phyloP scores from a whole-genome alignment of 176 grass and related monocot genomes.

The Neostapfia colusana region DNA sequence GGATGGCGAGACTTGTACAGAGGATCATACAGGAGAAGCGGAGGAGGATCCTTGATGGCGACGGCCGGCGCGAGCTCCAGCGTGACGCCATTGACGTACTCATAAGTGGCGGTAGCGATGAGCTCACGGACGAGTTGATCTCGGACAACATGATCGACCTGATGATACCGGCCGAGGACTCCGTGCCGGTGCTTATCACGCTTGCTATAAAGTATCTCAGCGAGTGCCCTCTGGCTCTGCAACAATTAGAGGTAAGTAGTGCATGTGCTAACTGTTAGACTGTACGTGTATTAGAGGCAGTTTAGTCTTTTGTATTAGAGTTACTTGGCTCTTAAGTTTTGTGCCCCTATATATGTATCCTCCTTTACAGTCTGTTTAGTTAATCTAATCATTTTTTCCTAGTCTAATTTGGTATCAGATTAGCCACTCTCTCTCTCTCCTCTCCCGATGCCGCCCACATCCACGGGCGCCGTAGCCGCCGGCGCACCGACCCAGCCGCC shows the following conservation, averaged over 20 bases:
- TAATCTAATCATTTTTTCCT: no score
- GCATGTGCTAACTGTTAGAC: neutral
- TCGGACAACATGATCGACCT: slow-evolving; percentile 99
- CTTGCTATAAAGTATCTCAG: slow-evolving; percentile 90
- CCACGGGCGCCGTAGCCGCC: no score
- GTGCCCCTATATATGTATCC: no score
- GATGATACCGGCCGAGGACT: slow-evolving; percentile 98
- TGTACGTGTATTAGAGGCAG: no score
- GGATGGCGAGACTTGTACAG: slow-evolving; percentile 75
- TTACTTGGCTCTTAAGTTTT: no score
- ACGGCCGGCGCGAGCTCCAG: neutral
- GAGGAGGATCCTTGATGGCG: neutral
- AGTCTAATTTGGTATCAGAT: no score
- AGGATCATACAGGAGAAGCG: slow-evolving; percentile 89
- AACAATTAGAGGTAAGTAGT: slow-evolving; percentile 62
- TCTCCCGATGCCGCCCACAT: no score
- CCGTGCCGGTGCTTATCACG: slow-evolving; percentile 89
- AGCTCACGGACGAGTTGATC: slow-evolving; percentile 85
- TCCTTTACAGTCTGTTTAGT: no score
- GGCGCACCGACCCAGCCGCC: no score
- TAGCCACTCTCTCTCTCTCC: no score
- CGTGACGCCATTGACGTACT: slow-evolving; percentile 74
- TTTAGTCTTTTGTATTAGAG: no score
- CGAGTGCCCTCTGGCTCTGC: slow-evolving; percentile 79
- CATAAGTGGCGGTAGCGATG: slow-evolving; percentile 52